Conservation (phyloP, 371 early-diverging fungal species). For the Mucor velutinosus region DNA sequence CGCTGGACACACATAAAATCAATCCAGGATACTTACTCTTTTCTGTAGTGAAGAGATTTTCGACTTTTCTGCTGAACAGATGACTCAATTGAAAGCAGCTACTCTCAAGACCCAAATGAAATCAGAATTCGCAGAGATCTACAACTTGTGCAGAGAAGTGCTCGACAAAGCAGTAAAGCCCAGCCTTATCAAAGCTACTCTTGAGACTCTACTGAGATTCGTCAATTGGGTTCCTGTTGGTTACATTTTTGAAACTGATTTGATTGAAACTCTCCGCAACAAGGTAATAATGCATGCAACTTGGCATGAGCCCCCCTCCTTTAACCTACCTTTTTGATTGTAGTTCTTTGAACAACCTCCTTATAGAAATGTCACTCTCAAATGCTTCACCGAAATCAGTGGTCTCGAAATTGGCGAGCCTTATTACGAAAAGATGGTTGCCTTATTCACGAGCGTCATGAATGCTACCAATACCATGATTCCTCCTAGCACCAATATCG, state of each 20-base stretch:
- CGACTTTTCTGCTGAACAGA: slow-evolving; percentile 96
- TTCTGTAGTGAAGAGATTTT: slow-evolving; percentile 95
- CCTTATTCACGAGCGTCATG: slow-evolving; percentile 82
- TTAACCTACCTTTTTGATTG: not conserved
- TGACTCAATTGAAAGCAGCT: slow-evolving; percentile 94
- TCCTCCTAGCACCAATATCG: slow-evolving; percentile 59
- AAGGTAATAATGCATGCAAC: slow-evolving; percentile 65
- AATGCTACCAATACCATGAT: slow-evolving; percentile 69
- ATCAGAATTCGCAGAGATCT: slow-evolving; percentile 95
- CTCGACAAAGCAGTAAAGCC: slow-evolving; percentile 90
- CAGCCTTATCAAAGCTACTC: slow-evolving; percentile 87
- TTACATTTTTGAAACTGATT: slow-evolving; percentile 94
- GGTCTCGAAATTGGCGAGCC: slow-evolving; percentile 73
- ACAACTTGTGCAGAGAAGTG: slow-evolving; percentile 94
- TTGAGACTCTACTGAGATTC: slow-evolving; percentile 93
- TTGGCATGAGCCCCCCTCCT: too few relatives aligned
- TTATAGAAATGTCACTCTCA: slow-evolving; percentile 92
- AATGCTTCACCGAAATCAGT: slow-evolving; percentile 95
- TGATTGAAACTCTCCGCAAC: slow-evolving; percentile 83
- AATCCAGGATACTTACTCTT: not conserved
- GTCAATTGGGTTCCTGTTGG: slow-evolving; percentile 97
- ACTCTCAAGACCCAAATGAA: slow-evolving; percentile 94
- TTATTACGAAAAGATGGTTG: slow-evolving; percentile 82
- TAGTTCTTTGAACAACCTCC: slow-evolving; percentile 81
- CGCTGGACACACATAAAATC: not conserved